Conservation (phyloP, 2,329 filamentous ascomycete species). For the Trichoderma atroviride region DNA sequence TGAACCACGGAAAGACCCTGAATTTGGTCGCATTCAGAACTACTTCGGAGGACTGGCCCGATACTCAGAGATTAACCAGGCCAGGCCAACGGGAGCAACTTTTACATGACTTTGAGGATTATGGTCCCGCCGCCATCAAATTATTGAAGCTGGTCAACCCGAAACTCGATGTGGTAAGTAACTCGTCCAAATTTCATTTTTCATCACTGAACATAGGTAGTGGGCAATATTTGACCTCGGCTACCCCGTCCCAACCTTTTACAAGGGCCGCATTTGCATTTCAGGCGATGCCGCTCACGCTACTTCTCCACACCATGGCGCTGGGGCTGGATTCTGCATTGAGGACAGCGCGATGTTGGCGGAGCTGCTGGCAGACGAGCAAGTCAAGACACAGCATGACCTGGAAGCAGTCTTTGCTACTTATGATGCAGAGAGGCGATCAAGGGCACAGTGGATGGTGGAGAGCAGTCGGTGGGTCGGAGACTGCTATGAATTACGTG, state of each 20-base stretch:
- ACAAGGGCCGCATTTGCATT: slow-evolving; percentile 31
- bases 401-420: slow-evolving; percentile 7
- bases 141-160: neutral
- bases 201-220: neutral
- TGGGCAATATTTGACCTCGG: neutral
- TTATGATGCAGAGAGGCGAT: slow-evolving; percentile 14
- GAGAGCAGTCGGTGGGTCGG: slow-evolving; percentile 25
- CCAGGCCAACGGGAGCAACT: neutral
- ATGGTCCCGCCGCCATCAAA: neutral
- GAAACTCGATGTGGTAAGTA: neutral
- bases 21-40: slow-evolving; percentile 22
- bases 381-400: neutral
- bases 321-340: slow-evolving; percentile 34
- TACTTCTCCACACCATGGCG: slow-evolving; percentile 33
- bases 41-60: slow-evolving; percentile 14
- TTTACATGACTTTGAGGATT: neutral
- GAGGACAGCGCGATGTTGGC: slow-evolving; percentile 9
- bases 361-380: neutral
- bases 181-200: neutral
- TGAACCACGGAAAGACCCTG: slow-evolving; percentile 11
- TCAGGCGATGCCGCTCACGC: slow-evolving; percentile 35
- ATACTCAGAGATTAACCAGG: slow-evolving; percentile 1
- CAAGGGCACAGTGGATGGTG: slow-evolving; percentile 27
- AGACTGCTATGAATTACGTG: slow-evolving; percentile 2
- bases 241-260: slow-evolving; percentile 11